Base-by-base conservation (phyloP, 2,329 filamentous ascomycete species). In the Ceratocystis eucalypticola region DNA sequence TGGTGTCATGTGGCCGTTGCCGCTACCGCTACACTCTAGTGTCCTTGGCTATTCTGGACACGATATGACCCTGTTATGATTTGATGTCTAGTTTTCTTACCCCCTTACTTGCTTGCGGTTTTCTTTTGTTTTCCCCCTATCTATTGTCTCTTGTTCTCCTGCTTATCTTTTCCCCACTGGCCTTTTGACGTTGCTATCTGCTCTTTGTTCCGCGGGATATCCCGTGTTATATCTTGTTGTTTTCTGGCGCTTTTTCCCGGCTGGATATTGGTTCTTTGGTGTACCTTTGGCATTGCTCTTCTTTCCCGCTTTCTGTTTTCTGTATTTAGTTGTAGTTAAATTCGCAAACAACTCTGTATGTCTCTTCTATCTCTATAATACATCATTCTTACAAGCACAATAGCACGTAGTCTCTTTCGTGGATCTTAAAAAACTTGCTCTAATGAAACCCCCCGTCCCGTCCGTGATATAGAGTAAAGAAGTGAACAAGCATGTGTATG, bases 101-200 rank as follows among this genome's bases (percentile, higher is more conserved):
- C 33, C 25, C 20, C 25, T 8, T 17, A 7, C 30, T 12, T 55
- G 30, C 44, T 65, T 65, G 33, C 28, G 12, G 17, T 7, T 46
- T 65, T 17, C 44, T 48, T 53, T 37, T n/a, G 44, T 33, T 37
- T 50, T 66, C 37, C n/a, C 62, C 1, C 1, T 41, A 7, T 62
- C 66, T 65, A 28, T 63, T 64, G 28, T 62, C 61, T 64, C 57
- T 48, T 45, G 61, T 62, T 61, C 41, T 65, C 44, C 62, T 62
- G 33, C 33, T 48, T 45, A 17, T 3, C 28, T 62, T 33, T 57
- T 70, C 65, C 66, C 61, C 61, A 66, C 8, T 15, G 12, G 15
- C 10, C 6, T 48, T n/a, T 28, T 62, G 1, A 10, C 20, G 28
- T 62, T 7, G 15, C 5, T 30, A 22, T 62, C 33, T 15, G 15